Evolutionary conservation across 805 yeast species (phyloP).

Genomic region (Myxozyma nipponensis): DNA sequence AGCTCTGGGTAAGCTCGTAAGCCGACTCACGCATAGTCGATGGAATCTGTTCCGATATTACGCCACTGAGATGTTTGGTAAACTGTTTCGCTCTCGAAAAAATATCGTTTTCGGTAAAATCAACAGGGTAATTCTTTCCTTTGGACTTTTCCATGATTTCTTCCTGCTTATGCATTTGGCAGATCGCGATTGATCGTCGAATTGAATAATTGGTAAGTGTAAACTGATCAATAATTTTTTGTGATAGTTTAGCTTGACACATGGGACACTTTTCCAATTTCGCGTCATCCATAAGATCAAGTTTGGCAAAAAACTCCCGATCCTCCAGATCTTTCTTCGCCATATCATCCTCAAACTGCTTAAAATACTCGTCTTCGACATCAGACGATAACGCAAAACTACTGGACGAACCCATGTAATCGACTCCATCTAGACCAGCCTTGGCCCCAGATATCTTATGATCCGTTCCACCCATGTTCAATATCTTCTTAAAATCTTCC

Average conservation of each 20-base stretch:
- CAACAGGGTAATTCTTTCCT: conserved; percentile 17
- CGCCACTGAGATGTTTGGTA: conserved; percentile 1
- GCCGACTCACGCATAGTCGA: conserved; percentile 20
- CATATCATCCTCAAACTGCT: too few relatives aligned
- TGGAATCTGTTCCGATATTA: conserved; percentile 8
- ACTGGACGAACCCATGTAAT: background rate
- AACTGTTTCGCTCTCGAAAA: conserved; percentile 4
- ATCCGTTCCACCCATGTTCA: too few relatives aligned
- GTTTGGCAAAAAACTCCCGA: background rate
- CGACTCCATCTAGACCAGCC: background rate
- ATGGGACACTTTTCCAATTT: conserved; percentile 17
- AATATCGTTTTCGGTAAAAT: conserved; percentile 9
- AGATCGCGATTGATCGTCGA: conserved; percentile 21
- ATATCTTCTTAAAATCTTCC: too few relatives aligned
- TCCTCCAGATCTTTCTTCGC: background rate
- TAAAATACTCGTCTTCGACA: too few relatives aligned
- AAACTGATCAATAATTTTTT: conserved; percentile 5
- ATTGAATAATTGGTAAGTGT: conserved; percentile 6
- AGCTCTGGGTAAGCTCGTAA: conserved; percentile 1
- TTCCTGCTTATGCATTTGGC: conserved; percentile 14
- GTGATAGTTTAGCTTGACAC: conserved; percentile 10
- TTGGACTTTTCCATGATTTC: conserved; percentile 3
- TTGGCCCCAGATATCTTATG: too few relatives aligned
- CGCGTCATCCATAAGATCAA: conserved; percentile 1
- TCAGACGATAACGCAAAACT: background rate